Base-by-base conservation (phyloP, 805 yeast genomes). In the Myxozyma geophila region DNA sequence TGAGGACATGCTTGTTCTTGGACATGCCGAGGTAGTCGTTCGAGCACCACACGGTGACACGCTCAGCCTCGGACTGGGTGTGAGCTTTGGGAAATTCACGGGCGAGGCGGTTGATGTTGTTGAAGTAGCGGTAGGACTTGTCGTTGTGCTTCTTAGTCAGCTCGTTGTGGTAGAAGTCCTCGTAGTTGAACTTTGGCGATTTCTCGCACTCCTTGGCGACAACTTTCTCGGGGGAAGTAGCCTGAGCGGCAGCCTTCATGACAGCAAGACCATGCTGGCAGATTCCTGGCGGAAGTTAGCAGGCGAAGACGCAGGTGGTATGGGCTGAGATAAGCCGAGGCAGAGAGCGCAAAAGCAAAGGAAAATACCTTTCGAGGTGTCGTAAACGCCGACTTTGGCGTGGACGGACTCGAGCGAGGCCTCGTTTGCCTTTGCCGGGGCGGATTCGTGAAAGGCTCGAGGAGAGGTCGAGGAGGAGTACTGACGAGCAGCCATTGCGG, bases 31-130 rank as follows among this genome's bases (percentile, higher is more conserved):
- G 82, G 76, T 95, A 95, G 77, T 95, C 99, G 76, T 95, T 95
- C 48, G 99, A 92, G 74, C 99, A 95, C 99, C 99, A 95, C 63
- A 95, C 99, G 58, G 96, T 92, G 63, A 95, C 99, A 74, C 89
- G 89, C 72, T 91, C 96, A 15, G 80, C 80, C 62, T 72, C 74
- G 43, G 74, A 66, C 62, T 87, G 82, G 69, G 95, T 85, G 74
- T 95, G 99, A 43, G 99, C 99, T 72, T 80, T 80, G 50, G 99
- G 99, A 74, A 91, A 95, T 75, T 93, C 97, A 65, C 86, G 82
- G 54, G 98, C 98, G 71, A 95, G 82, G 71, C 99, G 87, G 81
- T 95, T 95, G 80, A 95, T 92, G 82, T 95, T 95, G 84, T 95
- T 95, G 83, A 95, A 95, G 77, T 84, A 93, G 72, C 99, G 88